Evolutionary conservation across 495 filamentous ascomycete species (phyloP), one percentile per base, ranked within the genome.

Genomic region (Neurospora discreta): DNA sequence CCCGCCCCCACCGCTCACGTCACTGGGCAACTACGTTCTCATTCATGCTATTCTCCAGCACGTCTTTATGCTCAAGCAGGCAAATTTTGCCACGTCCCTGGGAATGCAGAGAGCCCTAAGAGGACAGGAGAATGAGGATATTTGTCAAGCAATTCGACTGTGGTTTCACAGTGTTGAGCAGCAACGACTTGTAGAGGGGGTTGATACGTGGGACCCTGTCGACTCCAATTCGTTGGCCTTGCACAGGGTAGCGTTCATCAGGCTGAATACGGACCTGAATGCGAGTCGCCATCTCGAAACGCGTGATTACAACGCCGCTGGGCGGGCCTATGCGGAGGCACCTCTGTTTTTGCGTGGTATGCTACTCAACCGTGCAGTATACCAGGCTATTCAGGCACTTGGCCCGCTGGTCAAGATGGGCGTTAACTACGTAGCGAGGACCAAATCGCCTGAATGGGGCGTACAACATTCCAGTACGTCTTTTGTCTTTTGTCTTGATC

Each of bases 21-120:
- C 89, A 1, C 82, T 91, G 0, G 90, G 89, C 18, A 89, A 89
- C 72, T 91, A 91, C 72, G 84, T 89, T 6, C 84, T 92, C 5
- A 90, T 92, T 42, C 87, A 90, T 73, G 90, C 89, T 0, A 79
- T 92, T 69, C 84, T 91, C 16, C 90, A 92, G 73, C 87, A 90
- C 65, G 91, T 92, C 36, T 92, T 88, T 78, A 71, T 90, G 18
- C 82, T 89, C 41, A 90, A 89, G 68, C 87, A 92, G 73, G 85
- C 87, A 5, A 86, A 84, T 0, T 81, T 83, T 33, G 81, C 81
- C 8, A 84, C 85, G 0, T 78, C 81, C 0, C 87, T 84, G 38
- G 82, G 81, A 3, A 76, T 77, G 2, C 80, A 81, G 38, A 77
- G 84, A 33, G 84, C 85, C 1, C 74, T 89, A 30, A 85, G 84